Conservation (phyloP, 1,284 basidiomycete genomes). For the Grifola frondosa region DNA sequence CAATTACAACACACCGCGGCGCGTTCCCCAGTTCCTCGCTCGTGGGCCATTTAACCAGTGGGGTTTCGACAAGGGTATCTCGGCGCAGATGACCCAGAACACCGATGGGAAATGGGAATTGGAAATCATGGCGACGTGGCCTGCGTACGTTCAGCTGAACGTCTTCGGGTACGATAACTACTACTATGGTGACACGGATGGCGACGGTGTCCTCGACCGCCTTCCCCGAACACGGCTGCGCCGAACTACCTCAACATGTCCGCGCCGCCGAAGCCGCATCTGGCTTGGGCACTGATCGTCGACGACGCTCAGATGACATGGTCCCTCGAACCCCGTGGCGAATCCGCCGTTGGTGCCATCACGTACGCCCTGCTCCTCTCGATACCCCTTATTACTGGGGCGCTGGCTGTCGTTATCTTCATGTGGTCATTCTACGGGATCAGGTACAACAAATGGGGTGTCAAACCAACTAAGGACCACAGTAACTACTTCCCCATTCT, state of each 20-base stretch:
- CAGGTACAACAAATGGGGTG: slow-evolving; percentile 89
- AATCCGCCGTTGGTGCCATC: slow-evolving; percentile 76
- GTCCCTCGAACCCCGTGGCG: slow-evolving; percentile 78
- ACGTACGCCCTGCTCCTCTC: slow-evolving; percentile 81
- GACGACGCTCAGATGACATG: slow-evolving; percentile 78
- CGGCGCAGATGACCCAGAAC: slow-evolving; percentile 63
- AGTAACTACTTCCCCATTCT: slow-evolving; percentile 78
- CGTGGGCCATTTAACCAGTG: slow-evolving; percentile 88
- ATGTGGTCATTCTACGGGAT: slow-evolving; percentile 96
- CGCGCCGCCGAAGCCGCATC: slow-evolving; percentile 74
- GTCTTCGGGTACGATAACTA: slow-evolving; percentile 86
- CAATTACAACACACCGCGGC: slow-evolving; percentile 60
- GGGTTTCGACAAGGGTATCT: slow-evolving; percentile 84
- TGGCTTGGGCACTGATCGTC: slow-evolving; percentile 82
- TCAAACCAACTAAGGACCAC: slow-evolving; percentile 64
- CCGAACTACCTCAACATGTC: slow-evolving; percentile 90
- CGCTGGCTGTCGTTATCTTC: slow-evolving; percentile 81
- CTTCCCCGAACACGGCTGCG: slow-evolving; percentile 84
- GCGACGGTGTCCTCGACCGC: slow-evolving; percentile 84
- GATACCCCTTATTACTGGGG: slow-evolving; percentile 83
- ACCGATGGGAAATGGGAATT: slow-evolving; percentile 71
- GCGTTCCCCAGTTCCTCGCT: slow-evolving; percentile 82
- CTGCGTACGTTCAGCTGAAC: slow-evolving; percentile 84
- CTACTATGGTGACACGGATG: slow-evolving; percentile 88
- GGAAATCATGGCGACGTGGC: slow-evolving; percentile 86